Evolutionary conservation across 257 asterid species (phyloP), one percentile per base, ranked within the genome.

Genomic region (Cruciata laevipes): DNA sequence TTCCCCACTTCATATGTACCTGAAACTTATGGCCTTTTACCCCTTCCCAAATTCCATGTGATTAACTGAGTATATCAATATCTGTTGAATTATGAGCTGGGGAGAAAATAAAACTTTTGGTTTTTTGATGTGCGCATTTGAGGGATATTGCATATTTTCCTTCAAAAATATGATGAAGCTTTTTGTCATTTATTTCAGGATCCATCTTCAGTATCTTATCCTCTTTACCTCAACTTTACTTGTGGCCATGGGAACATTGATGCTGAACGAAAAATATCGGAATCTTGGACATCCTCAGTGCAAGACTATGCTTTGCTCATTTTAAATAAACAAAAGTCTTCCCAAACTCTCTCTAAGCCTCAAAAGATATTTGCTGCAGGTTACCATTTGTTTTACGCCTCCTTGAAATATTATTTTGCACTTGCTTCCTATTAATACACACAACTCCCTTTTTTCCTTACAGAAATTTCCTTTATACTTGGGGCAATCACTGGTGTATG

Each of bases 401-500:
- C 66, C 35, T 67, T 35, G 30, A 58, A 42, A 13, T 61, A 58
- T 62, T 70, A 55, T 42, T 37, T 63, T 52, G 21, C 35, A 25
- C 32, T 21, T 62, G 68, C 44, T 44, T 30, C 52, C 35, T 11
- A 52, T 64, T 25, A 63, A 75, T 60, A 71, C 51, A 59, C 55
- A 60, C 64, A 37, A 61, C 57, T 13, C 49, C 74, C 61, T 27
- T 70, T 69, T 76, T 55, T 75, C 73, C 69, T 73, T 77, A 83
- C 84, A 90, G 99, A 94, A 66, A 79, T 87, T 78, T 87, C 96
- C 65, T 69, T 73, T 76, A 61, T 87, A 74, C 83, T 94, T 65
- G 80, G 92, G 84, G 81, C 97, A 33, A 75, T 88, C 65, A 83
- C 90, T 49, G 63, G 95, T 71, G 86, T 88, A 81, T 74, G 83